Evolutionary conservation across 2,329 filamentous ascomycete species (phyloP), one percentile per base, ranked within the genome.

Genomic region (Neopestalotiopsis rosae): DNA sequence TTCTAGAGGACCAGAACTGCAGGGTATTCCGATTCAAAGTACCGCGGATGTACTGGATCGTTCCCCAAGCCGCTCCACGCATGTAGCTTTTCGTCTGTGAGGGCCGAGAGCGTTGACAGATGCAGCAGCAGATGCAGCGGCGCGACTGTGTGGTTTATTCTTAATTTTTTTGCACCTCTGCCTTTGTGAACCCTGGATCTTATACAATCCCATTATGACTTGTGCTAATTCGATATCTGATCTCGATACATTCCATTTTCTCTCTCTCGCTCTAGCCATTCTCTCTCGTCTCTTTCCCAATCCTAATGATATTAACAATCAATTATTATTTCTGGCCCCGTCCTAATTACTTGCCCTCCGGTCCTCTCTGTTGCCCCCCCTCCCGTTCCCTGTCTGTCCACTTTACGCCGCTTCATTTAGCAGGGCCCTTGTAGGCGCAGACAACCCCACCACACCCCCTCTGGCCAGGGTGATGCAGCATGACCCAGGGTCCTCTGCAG

Each of bases 381-480:
- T 38, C 52, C 45, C 45, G 42, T 65, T 24, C 24, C 42, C 38
- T 65, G 62, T 38, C 63, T 66, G 63, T 66, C 65, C 65, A 67
- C 65, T 59, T 67, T 67, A 52, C 57, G 66, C 66, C 66, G 66
- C 66, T 67, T 67, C 66, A 63, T 67, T 58, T 67, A 49, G 32
- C 24, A 56, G 32, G 66, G 49, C 66, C 66, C 57, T 42, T 67
- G 66, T 45, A 30, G 30, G 32, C 59, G 64, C 64, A 66, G 64
- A 20, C 17, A 34, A 67, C 65, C 65, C 65, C 65, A 67, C 65
- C 65, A 67, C 65, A 67, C 65, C 65, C 65, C 65, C 58, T 56
- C 49, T 32, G 49, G 42, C 64, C 64, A 66, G 64, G 64, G 64
- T 66, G 14, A 20, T 52, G 28, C 38, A 45, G n/a, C 42, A 24